These are phyloP conservation scores for Populus hybrid DNA, from an alignment of 441 rosid species.

Conservation along the genomic window DNA sequence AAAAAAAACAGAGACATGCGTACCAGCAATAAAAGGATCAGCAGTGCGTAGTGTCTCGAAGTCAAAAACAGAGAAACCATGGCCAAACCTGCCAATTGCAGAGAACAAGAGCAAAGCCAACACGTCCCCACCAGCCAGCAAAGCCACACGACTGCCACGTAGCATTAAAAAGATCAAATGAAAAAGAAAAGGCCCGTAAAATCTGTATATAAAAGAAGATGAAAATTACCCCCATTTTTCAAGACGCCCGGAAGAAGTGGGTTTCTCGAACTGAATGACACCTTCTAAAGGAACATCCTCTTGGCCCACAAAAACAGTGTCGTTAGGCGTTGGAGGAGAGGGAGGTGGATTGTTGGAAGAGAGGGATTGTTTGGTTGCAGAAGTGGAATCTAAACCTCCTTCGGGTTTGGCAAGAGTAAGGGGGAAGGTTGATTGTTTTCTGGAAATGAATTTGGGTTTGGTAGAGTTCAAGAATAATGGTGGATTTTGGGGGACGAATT, in stretches of 20 bases:
- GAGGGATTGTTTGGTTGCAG: constrained; percentile 26
- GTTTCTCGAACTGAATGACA: constrained; percentile 86
- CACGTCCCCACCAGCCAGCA: constrained; percentile 92
- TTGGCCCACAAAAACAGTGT: constrained; percentile 55
- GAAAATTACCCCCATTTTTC: constrained; percentile 68
- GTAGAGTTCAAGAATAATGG: constrained; percentile 17
- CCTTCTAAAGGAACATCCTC: constrained; percentile 81
- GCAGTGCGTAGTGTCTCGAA: constrained; percentile 75
- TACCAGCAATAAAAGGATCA: constrained; percentile 93
- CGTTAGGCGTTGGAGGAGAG: constrained; percentile 29
- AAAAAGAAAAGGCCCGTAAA: background rate
- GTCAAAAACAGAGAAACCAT: constrained; percentile 66
- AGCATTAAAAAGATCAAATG: constrained; percentile 1
- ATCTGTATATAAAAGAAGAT: background rate
- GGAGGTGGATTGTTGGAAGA: constrained; percentile 18
- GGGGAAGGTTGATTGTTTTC: constrained; percentile 15
- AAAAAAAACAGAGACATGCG: background rate
- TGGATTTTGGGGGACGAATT: constrained; percentile 20
- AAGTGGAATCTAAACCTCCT: constrained; percentile 44
- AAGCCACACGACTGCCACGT: constrained; percentile 56
- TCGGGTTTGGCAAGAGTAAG: constrained; percentile 61
- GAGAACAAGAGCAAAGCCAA: constrained; percentile 72
- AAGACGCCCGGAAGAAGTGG: constrained; percentile 44
- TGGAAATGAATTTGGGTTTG: constrained; percentile 12
- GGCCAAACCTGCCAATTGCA: constrained; percentile 87